phyloP scores from a whole-genome alignment of 202 grass and related monocot genomes.

The Dendrocalamus latiflorus region DNA sequence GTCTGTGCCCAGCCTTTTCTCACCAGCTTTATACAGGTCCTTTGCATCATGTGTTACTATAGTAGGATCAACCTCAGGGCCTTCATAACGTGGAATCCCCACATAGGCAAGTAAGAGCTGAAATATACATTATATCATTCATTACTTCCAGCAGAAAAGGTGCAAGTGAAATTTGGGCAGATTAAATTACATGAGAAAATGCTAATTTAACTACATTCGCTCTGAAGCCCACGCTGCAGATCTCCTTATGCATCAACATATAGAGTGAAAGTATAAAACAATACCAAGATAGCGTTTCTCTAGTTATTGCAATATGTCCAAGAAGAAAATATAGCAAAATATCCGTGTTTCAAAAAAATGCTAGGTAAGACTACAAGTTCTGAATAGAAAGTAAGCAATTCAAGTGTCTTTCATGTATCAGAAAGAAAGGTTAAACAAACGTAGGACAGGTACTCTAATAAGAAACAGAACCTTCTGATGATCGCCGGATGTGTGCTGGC shows the following conservation, averaged over 20 bases:
- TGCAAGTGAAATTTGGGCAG: slow-evolving; percentile 5
- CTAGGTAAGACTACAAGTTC: slow-evolving; percentile 11
- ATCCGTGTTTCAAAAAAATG: background rate
- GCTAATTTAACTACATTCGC: background rate
- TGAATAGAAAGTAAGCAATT: background rate
- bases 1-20: slow-evolving; percentile 86
- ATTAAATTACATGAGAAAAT: background rate
- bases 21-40: slow-evolving; percentile 93
- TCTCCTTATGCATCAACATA: slow-evolving; percentile 12
- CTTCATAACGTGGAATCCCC: slow-evolving; percentile 75
- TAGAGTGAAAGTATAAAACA: slow-evolving; percentile 3
- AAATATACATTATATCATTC: slow-evolving; percentile 17
- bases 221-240: background rate
- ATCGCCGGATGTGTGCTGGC: slow-evolving; percentile 51
- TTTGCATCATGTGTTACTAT: slow-evolving; percentile 81
- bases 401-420: slow-evolving; percentile 1
- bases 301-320: background rate
- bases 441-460: background rate
- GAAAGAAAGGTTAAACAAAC: slow-evolving; percentile 3
- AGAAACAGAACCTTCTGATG: slow-evolving; percentile 80
- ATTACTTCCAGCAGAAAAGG: slow-evolving; percentile 8
- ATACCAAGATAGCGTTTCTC: slow-evolving; percentile 6
- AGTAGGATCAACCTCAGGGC: slow-evolving; percentile 78
- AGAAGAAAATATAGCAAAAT: slow-evolving; percentile 2
- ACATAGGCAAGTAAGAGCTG: slow-evolving; percentile 76